These are phyloP conservation scores for Hymenoscyphus infarciens DNA, from an alignment of 2,329 filamentous ascomycete species.

Conservation along the genomic window DNA sequence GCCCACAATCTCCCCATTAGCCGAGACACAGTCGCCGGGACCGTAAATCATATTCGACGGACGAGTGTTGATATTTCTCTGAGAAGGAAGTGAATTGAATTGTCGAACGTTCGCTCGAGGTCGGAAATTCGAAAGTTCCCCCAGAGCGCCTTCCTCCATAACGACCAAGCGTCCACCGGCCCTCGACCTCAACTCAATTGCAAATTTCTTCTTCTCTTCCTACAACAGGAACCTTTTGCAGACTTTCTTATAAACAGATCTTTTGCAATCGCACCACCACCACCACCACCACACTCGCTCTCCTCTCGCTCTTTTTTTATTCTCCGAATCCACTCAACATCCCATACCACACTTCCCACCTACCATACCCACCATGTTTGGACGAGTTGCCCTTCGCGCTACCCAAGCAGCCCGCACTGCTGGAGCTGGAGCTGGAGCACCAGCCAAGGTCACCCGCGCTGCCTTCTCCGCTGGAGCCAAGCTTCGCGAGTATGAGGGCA, in stretches of 20 bases:
- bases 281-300: neutral
- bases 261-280: neutral
- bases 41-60: neutral
- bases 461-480: conserved; percentile 25
- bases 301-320: neutral
- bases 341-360: neutral
- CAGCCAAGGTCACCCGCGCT: conserved; percentile 23
- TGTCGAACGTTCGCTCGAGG: neutral
- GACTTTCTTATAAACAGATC: neutral
- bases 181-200: neutral
- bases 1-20: neutral
- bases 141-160: neutral
- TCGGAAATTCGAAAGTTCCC: neutral
- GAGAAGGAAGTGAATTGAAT: neutral
- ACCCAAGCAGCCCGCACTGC: conserved; percentile 2
- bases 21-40: neutral
- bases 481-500: conserved; percentile 26
- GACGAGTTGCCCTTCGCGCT: conserved; percentile 23
- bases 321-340: conserved; percentile 6
- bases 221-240: neutral
- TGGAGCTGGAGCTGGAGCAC: conserved; percentile 6
- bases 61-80: neutral
- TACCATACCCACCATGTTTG: conserved; percentile 25
- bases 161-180: neutral
- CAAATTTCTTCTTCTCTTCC: neutral